Conservation (phyloP, 495 filamentous ascomycete species). For the Beverwykella pulmonaria region DNA sequence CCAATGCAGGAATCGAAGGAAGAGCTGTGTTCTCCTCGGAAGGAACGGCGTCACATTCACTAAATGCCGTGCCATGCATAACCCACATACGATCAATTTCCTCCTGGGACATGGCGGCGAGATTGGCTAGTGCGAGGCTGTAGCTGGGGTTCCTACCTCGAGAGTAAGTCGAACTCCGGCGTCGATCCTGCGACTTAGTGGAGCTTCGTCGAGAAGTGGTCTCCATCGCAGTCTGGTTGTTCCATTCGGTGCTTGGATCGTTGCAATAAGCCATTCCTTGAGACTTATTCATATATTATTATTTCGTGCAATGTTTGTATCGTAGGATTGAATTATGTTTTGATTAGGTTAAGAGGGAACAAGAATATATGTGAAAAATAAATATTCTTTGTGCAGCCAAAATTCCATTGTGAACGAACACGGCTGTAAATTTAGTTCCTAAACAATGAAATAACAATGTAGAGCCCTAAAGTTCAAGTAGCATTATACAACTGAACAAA, state of each 20-base stretch:
- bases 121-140: background rate
- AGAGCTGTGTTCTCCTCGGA: no score
- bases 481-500: background rate
- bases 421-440: constrained; percentile 12
- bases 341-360: background rate
- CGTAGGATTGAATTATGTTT: background rate
- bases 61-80: no score
- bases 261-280: background rate
- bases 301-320: background rate
- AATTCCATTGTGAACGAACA: background rate
- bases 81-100: no score
- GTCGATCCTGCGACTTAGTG: background rate
- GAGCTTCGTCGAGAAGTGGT: background rate
- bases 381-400: background rate
- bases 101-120: no score
- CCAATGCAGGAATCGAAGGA: background rate
- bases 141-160: background rate
- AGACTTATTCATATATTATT: background rate
- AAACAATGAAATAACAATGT: constrained; percentile 12
- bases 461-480: background rate
- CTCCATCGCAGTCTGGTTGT: background rate
- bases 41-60: no score
- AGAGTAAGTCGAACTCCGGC: background rate
- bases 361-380: background rate
- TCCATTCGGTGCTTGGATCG: background rate